Percentiles rank a stretch among this genome's conserved stretches.
Evolutionary conservation across 768 basidiomycete species (phyloP).

Genomic region (Suillus luteus): DNA sequence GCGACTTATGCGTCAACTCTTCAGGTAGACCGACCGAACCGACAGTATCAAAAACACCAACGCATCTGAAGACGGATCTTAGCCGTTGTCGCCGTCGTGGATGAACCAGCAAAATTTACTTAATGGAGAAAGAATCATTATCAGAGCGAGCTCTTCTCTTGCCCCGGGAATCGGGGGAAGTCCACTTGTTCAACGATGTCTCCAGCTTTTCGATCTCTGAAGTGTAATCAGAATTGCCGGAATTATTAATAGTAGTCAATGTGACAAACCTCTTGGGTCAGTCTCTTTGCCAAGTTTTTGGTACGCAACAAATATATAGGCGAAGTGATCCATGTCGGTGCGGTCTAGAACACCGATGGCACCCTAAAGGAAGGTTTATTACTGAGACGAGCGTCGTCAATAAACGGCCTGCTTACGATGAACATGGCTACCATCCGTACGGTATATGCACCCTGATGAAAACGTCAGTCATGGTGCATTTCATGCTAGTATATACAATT

Average conservation of each 20-base stretch:
- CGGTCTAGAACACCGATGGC: conserved; percentile 72
- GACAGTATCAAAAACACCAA: conserved; percentile 82
- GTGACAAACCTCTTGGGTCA: conserved; percentile 44
- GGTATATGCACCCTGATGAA: conserved; percentile 68
- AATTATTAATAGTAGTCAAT: not conserved
- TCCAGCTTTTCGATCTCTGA: conserved; percentile 43
- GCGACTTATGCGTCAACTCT: conserved; percentile 51
- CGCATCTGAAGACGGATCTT: conserved; percentile 42
- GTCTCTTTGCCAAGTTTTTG: conserved; percentile 61
- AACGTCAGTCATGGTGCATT: conserved; percentile 12
- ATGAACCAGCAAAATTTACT: conserved; percentile 41
- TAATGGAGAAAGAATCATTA: conserved; percentile 55
- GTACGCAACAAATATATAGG: conserved; percentile 58
- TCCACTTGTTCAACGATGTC: conserved; percentile 55
- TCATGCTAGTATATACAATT: not conserved
- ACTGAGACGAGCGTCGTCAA: conserved; percentile 9
- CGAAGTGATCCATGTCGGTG: conserved; percentile 73
- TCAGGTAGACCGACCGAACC: conserved; percentile 71
- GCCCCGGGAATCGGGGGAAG: conserved; percentile 50
- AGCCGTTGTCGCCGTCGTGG: not conserved
- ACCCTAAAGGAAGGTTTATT: conserved; percentile 42
- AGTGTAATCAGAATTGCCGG: not conserved
- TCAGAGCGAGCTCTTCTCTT: conserved; percentile 51
- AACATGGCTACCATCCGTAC: conserved; percentile 74
- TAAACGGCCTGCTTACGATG: conserved; percentile 45